phyloP scores from a whole-genome alignment of 306 rosid species.

The Senna tora region DNA sequence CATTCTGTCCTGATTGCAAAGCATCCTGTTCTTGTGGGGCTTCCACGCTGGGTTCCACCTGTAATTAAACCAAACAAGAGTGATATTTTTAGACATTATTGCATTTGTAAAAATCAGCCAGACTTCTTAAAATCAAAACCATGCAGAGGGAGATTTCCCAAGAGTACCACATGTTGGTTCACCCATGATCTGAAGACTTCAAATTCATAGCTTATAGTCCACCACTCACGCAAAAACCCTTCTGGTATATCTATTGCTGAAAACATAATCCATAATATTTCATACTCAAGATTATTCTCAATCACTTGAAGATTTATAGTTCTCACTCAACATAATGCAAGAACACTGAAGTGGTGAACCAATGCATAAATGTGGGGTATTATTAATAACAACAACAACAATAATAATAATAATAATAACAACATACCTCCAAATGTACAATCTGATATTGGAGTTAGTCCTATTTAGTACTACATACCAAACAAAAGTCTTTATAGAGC shows the following conservation, averaged over 20 bases:
- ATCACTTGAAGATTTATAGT: background rate
- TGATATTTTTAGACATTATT: slow-evolving; percentile 2
- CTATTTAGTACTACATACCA: background rate
- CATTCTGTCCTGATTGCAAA: background rate
- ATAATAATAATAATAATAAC: too few relatives aligned
- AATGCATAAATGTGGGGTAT: background rate
- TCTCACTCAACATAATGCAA: background rate
- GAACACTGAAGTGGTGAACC: background rate
- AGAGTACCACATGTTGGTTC: background rate
- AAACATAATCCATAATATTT: slow-evolving; percentile 25
- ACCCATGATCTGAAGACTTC: slow-evolving; percentile 3
- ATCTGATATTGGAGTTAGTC: background rate
- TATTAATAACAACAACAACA: too few relatives aligned
- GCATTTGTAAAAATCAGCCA: background rate
- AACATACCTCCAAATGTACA: background rate
- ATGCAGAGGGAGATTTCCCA: background rate
- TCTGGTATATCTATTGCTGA: slow-evolving; percentile 37
- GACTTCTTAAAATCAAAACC: background rate
- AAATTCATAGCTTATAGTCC: slow-evolving; percentile 9
- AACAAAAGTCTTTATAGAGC: background rate
- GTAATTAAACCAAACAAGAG: slow-evolving; percentile 1
- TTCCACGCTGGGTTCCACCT: slow-evolving; percentile 9
- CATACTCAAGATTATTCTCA: slow-evolving; percentile 1
- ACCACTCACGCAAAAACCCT: slow-evolving; percentile 44
- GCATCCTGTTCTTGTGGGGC: slow-evolving; percentile 8